Conservation (phyloP, 139 green algal species). For the Tetraselmis striata region DNA sequence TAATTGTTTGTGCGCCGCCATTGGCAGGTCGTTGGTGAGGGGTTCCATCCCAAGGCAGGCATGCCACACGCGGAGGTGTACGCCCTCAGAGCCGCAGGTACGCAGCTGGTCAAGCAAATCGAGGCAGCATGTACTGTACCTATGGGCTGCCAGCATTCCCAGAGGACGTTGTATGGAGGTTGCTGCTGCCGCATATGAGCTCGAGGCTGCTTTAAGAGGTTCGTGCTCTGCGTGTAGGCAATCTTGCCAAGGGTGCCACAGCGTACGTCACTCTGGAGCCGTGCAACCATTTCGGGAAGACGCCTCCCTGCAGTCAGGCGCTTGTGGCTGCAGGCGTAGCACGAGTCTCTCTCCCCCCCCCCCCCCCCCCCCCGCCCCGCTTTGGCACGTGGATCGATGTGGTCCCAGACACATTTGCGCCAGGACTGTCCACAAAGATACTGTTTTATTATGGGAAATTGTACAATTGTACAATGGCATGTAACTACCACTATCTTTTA, state of each 20-base stretch:
- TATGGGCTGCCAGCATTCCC: neutral
- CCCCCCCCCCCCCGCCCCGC: too few species aligned
- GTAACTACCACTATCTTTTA: too few species aligned
- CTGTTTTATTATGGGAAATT: too few species aligned
- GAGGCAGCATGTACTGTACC: neutral
- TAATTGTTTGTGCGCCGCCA: neutral
- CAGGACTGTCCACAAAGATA: too few species aligned
- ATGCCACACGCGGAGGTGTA: constrained; percentile 97
- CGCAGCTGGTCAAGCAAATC: neutral
- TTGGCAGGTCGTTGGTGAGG: constrained; percentile 86
- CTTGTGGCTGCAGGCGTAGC: constrained; percentile 76
- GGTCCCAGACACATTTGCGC: too few species aligned
- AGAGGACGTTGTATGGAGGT: too few species aligned
- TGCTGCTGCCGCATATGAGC: neutral
- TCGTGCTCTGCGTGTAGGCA: constrained; percentile 27
- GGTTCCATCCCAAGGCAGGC: constrained; percentile 90
- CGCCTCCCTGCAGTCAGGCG: constrained; percentile 85
- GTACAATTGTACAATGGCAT: too few species aligned
- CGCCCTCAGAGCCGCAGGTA: constrained; percentile 77
- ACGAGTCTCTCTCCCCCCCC: too few species aligned
- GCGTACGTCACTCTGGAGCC: constrained; percentile 98
- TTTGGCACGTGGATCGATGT: too few species aligned
- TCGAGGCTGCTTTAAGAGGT: neutral
- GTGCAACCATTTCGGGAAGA: constrained; percentile 93
- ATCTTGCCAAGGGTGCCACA: constrained; percentile 67